Conservation (phyloP, 352 stramenopile genomes). For the Phytopythium mirpurense region DNA sequence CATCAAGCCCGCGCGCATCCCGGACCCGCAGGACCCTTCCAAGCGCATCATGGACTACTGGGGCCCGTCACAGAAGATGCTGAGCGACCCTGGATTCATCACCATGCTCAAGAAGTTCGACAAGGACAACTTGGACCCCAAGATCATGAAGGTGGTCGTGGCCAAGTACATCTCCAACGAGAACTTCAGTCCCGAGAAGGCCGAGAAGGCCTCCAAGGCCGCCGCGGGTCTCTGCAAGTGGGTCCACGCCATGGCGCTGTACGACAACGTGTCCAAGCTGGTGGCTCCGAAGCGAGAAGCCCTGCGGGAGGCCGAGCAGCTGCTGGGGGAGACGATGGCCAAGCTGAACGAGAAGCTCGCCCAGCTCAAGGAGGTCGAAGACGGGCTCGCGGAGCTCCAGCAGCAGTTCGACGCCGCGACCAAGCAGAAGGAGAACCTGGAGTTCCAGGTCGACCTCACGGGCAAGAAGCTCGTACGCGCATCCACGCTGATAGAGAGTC, state of each 20-base stretch:
- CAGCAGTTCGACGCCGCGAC: conserved; percentile 85
- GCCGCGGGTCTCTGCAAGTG: conserved; percentile 92
- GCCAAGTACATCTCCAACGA: conserved; percentile 90
- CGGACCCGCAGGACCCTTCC: conserved; percentile 86
- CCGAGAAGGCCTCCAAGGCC: conserved; percentile 91
- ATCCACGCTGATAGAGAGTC: conserved; percentile 90
- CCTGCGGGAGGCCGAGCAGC: conserved; percentile 72
- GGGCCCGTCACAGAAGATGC: conserved; percentile 91
- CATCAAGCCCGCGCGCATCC: conserved; percentile 90
- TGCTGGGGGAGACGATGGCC: conserved; percentile 87
- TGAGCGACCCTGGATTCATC: conserved; percentile 91
- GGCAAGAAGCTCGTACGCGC: conserved; percentile 91
- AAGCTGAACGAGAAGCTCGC: conserved; percentile 89
- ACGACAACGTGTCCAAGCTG: conserved; percentile 92
- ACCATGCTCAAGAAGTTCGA: conserved; percentile 89
- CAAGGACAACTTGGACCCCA: conserved; percentile 85
- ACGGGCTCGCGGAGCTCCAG: conserved; percentile 85
- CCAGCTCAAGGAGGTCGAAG: conserved; percentile 89
- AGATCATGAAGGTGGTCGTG: conserved; percentile 86
- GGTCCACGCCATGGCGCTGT: conserved; percentile 91
- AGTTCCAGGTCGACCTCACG: conserved; percentile 90
- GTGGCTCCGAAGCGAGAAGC: conserved; percentile 91
- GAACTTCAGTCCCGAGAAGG: conserved; percentile 90
- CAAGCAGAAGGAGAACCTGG: conserved; percentile 89
- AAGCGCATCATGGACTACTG: conserved; percentile 96